These are phyloP conservation scores for Gaillardinia entomophila DNA, from an alignment of 805 yeast genomes.

Conservation along the genomic window DNA sequence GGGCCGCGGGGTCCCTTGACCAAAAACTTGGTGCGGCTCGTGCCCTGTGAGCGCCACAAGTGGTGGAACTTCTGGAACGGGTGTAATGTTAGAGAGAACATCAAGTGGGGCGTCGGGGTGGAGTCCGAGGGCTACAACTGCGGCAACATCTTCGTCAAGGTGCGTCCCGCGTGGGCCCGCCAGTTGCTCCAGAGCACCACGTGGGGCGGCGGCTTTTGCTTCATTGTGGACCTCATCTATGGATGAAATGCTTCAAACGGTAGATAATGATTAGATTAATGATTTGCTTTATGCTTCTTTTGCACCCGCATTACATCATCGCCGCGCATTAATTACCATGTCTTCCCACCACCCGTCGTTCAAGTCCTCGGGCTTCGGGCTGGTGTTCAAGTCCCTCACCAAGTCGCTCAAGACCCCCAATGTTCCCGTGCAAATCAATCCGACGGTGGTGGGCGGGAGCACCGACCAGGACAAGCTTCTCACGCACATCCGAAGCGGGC, in stretches of 20 bases:
- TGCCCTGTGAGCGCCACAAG: slow-evolving; percentile 77
- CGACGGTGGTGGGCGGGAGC: slow-evolving; percentile 42
- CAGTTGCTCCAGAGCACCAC: slow-evolving; percentile 43
- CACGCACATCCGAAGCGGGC: slow-evolving; percentile 31
- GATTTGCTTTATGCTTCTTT: no score
- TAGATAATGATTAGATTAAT: background rate
- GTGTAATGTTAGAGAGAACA: slow-evolving; percentile 70
- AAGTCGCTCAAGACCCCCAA: slow-evolving; percentile 25
- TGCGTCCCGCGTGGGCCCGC: slow-evolving; percentile 49
- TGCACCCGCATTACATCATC: no score
- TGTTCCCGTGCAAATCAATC: slow-evolving; percentile 31
- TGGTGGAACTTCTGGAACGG: slow-evolving; percentile 92
- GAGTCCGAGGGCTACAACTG: slow-evolving; percentile 85
- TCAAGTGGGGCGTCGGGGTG: slow-evolving; percentile 80
- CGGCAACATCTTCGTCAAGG: slow-evolving; percentile 54
- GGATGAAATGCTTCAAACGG: no score
- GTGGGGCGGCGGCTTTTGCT: slow-evolving; percentile 62
- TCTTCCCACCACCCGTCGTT: slow-evolving; percentile 26
- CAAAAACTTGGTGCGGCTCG: slow-evolving; percentile 63
- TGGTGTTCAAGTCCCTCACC: slow-evolving; percentile 34
- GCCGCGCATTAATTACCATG: slow-evolving; percentile 5
- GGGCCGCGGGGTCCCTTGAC: slow-evolving; percentile 90
- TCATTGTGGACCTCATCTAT: slow-evolving; percentile 43
- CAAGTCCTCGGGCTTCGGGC: slow-evolving; percentile 30
- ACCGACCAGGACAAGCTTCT: slow-evolving; percentile 32